A percentile compares a stretch with the other conserved stretches of the same genome.
Evolutionary conservation across 495 filamentous ascomycete species (phyloP).

Genomic region (Annulohypoxylon maeteangense): DNA sequence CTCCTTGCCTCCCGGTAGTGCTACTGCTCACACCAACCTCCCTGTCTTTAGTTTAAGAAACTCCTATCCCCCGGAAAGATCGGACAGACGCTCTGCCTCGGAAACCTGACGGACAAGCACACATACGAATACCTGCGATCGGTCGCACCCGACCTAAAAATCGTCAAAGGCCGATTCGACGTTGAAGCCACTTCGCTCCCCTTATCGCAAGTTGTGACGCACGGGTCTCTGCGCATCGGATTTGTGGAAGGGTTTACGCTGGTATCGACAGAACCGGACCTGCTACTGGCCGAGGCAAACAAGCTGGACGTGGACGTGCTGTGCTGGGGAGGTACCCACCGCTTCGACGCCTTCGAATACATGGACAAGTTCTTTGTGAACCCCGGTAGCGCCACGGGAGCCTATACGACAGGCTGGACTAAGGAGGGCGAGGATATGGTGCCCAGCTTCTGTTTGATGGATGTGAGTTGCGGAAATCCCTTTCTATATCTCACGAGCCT

Average conservation of each 20-base stretch:
- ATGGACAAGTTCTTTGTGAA: constrained; percentile 99
- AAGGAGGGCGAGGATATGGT: constrained; percentile 79
- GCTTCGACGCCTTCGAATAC: constrained; percentile 98
- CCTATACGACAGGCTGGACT: constrained; percentile 69
- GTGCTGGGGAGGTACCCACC: constrained; percentile 96
- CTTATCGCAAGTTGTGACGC: constrained; percentile 91
- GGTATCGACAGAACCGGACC: constrained; percentile 91
- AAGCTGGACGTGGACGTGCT: constrained; percentile 97
- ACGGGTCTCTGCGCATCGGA: constrained; percentile 92
- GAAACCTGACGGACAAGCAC: constrained; percentile 93
- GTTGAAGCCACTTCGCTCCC: constrained; percentile 91
- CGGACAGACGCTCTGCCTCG: constrained; percentile 94
- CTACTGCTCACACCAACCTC: constrained; percentile 16
- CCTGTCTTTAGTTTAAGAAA: constrained; percentile 83
- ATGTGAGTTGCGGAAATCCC: constrained; percentile 71
- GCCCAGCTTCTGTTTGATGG: constrained; percentile 99
- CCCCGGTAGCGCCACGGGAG: constrained; percentile 92
- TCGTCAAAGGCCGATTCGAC: constrained; percentile 94
- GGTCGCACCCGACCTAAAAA: constrained; percentile 92
- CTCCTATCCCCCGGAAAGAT: constrained; percentile 98
- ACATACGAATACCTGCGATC: constrained; percentile 95
- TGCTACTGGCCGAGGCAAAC: constrained; percentile 89
- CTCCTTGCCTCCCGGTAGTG: not conserved
- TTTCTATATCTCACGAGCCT: not conserved
- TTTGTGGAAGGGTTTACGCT: constrained; percentile 98